These are phyloP conservation scores for Eutrema yunnanense DNA, from an alignment of 345 rosid genomes.

Conservation along the genomic window DNA sequence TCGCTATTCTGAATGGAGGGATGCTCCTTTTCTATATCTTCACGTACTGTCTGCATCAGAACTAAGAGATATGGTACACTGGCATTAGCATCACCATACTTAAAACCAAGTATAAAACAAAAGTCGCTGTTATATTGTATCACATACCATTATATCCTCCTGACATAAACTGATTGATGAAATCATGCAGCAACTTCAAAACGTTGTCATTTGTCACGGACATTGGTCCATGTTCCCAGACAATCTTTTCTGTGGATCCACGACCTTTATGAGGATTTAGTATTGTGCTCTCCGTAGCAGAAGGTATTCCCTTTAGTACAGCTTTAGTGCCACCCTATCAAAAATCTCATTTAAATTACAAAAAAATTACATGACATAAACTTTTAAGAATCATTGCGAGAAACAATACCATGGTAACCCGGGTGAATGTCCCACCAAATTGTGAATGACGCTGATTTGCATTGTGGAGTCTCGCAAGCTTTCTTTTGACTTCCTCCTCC, in stretches of 20 bases:
- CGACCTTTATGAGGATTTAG: constrained; percentile 42
- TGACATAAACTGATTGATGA: constrained; percentile 68
- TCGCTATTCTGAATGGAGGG: constrained; percentile 71
- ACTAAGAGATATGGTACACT: constrained; percentile 38
- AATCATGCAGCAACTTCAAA: constrained; percentile 65
- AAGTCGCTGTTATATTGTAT: constrained; percentile 2
- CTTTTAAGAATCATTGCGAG: constrained; percentile 3
- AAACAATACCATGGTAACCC: constrained; percentile 63
- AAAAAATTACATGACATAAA: neutral
- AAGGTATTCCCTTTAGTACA: constrained; percentile 59
- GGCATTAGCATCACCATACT: constrained; percentile 11
- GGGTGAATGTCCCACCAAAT: constrained; percentile 82
- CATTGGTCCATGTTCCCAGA: constrained; percentile 54
- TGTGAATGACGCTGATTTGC: constrained; percentile 56
- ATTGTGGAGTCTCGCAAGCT: constrained; percentile 45
- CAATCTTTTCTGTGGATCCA: constrained; percentile 49
- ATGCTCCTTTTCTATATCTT: constrained; percentile 88
- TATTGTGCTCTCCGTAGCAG: constrained; percentile 30
- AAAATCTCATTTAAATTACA: constrained; percentile 2
- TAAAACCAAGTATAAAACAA: neutral
- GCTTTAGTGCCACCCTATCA: constrained; percentile 85
- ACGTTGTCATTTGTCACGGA: constrained; percentile 44
- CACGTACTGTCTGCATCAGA: constrained; percentile 72
- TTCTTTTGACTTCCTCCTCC: constrained; percentile 60
- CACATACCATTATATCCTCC: constrained; percentile 84